Conservation (phyloP, 495 filamentous ascomycete species). For the Daldinia loculata region DNA sequence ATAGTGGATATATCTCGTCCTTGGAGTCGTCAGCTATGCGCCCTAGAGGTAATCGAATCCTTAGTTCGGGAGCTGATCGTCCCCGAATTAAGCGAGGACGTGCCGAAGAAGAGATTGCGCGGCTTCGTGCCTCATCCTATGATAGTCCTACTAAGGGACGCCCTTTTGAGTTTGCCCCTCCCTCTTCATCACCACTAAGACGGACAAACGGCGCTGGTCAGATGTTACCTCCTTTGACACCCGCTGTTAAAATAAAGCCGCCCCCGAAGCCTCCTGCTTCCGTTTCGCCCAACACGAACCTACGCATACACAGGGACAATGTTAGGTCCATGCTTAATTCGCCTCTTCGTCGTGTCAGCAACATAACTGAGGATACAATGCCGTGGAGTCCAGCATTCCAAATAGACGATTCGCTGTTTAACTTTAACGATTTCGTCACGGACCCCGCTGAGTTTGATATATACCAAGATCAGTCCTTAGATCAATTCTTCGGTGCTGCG, state of each 20-base stretch:
- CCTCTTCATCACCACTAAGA: slow-evolving; percentile 68
- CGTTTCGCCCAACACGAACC: slow-evolving; percentile 91
- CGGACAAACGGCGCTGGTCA: slow-evolving; percentile 62
- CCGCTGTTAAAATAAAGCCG: slow-evolving; percentile 83
- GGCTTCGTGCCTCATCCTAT: slow-evolving; percentile 89
- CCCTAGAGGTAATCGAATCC: slow-evolving; percentile 65
- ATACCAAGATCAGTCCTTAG: slow-evolving; percentile 68
- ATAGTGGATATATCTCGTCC: slow-evolving; percentile 97
- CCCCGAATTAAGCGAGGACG: slow-evolving; percentile 85
- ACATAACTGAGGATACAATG: slow-evolving; percentile 59
- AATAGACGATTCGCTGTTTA: slow-evolving; percentile 56
- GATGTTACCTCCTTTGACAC: slow-evolving; percentile 84
- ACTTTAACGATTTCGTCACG: slow-evolving; percentile 58
- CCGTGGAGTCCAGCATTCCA: slow-evolving; percentile 84
- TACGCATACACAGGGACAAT: slow-evolving; percentile 88
- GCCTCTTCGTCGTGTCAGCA: slow-evolving; percentile 76
- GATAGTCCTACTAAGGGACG: slow-evolving; percentile 83
- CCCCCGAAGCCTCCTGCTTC: slow-evolving; percentile 84
- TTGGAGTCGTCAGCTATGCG: slow-evolving; percentile 93
- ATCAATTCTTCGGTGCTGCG: slow-evolving; percentile 59
- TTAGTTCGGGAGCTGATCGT: slow-evolving; percentile 78
- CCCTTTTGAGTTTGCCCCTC: slow-evolving; percentile 53
- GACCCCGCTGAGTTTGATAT: slow-evolving; percentile 71
- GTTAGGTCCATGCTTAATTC: slow-evolving; percentile 90
- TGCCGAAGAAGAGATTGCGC: slow-evolving; percentile 92